Base-by-base conservation (phyloP, 2,329 filamentous ascomycete genomes). In the Chrysoporthe austroafricana region DNA sequence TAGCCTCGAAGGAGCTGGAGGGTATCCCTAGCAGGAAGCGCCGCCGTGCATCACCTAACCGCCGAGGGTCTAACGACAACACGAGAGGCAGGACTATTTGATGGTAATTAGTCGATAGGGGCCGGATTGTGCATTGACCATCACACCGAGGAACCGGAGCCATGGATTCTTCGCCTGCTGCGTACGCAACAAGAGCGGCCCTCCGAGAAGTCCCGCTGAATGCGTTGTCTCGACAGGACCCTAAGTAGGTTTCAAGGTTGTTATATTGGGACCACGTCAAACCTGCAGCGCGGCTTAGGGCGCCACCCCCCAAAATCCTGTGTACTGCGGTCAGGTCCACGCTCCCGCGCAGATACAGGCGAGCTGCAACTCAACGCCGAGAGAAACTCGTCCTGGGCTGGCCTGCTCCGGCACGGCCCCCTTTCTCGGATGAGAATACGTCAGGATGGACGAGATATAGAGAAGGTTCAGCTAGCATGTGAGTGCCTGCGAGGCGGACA, bases 191-290 rank as follows among this genome's bases (percentile, higher is more conserved):
- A 4, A 14, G 14, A 13, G 14, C 26, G 8, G 48, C 8, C 3
- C 13, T 54, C 54, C 32, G 54, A 57, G 1, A n/a, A 39, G 34
- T 57, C 34, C 54, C 54, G 34, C 18, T 13, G 18, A n/a, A 39
- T 57, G 54, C 34, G 34, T 57, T 39, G 34, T 39, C 32, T 39
- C 54, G 54, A 57, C 54, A 57, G 32, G 54, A 39, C 34, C 34
- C 26, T 34, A 16, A 54, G 50, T 21, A 32, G 50, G 26, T 54
- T 34, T 54, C 26, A 32, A 34, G 54, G 54, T 34, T 39, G 54
- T 39, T 26, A 21, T n/a, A 57, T 32, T 57, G 54, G 54, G 54
- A 57, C 54, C 54, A 57, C 54, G 54, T 57, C 54, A 57, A 57
- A 18, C 54, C 4, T 57, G 54, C 54, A 57, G 54, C 54, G 11